Evolutionary conservation across 805 yeast genomes (phyloP).

Genomic region (Kuraishia cidri): DNA sequence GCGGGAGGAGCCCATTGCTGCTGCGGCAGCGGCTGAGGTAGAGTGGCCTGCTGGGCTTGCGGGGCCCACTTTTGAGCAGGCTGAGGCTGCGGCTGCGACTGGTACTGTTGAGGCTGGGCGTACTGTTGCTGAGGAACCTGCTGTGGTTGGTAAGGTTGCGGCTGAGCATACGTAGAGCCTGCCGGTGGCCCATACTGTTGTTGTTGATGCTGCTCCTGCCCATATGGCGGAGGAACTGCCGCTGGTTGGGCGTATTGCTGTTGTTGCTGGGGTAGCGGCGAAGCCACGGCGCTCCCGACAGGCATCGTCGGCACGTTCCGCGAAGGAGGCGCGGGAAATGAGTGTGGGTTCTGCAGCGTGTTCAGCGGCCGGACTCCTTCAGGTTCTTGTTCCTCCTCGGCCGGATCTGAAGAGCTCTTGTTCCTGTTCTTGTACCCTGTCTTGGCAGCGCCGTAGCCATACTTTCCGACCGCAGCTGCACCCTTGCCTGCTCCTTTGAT

Average conservation of each 20-base stretch:
- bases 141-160: constrained; percentile 5
- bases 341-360: constrained; percentile 17
- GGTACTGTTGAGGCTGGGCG: constrained; percentile 15
- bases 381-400: constrained; percentile 3
- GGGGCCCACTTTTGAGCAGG: too few species aligned
- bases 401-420: constrained; percentile 8
- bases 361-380: constrained; percentile 8
- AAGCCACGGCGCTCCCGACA: constrained; percentile 1
- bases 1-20: constrained; percentile 3
- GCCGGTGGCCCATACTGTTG: not conserved
- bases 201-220: not conserved
- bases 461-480: constrained; percentile 35
- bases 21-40: constrained; percentile 4
- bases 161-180: not conserved
- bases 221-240: constrained; percentile 1
- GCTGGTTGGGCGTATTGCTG: not conserved
- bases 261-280: not conserved
- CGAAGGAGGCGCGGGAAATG: constrained; percentile 31
- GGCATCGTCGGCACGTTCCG: constrained; percentile 17
- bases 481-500: constrained; percentile 43
- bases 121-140: constrained; percentile 8
- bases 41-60: constrained; percentile 1
- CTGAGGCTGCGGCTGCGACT: constrained; percentile 6
- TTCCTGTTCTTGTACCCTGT: constrained; percentile 39
- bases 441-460: constrained; percentile 34